These are phyloP conservation scores for Aspergillus fumigatus DNA, from an alignment of 2,329 filamentous ascomycete species.

Conservation along the genomic window DNA sequence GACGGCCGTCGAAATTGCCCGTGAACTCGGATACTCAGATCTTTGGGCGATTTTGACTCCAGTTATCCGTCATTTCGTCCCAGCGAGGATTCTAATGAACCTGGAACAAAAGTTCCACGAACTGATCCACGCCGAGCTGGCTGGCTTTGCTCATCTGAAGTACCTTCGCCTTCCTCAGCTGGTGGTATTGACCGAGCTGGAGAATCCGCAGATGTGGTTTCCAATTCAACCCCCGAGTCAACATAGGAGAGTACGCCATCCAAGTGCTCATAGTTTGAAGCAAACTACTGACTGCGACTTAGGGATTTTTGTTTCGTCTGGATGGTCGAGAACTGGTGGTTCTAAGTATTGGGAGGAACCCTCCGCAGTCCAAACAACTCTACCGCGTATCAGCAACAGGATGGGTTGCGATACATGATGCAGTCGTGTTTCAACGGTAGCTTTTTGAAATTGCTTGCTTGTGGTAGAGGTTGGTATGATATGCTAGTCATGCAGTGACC, in stretches of 20 bases:
- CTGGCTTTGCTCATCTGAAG: neutral
- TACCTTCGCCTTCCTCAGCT: neutral
- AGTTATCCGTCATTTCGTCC: neutral
- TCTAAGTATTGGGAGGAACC: neutral
- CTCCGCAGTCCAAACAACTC: neutral
- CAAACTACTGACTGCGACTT: neutral
- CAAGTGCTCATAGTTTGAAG: neutral
- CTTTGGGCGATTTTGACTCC: neutral
- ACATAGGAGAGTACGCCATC: neutral
- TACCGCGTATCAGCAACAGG: neutral
- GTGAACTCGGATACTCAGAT: neutral
- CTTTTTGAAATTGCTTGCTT: neutral
- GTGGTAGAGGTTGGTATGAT: neutral
- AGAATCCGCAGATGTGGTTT: conserved; percentile 3
- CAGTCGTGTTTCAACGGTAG: neutral
- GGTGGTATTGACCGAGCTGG: neutral
- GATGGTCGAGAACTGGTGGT: conserved; percentile 1
- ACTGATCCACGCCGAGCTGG: neutral
- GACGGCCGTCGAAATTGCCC: conserved; percentile 1
- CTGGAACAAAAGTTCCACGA: neutral
- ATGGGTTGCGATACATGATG: neutral
- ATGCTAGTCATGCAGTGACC: neutral
- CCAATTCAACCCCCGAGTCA: neutral
- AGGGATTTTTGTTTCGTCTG: conserved; percentile 2
- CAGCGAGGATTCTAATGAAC: neutral